phyloP scores from a whole-genome alignment of 2,329 filamentous ascomycete species.

The Ophiostoma sp. region DNA sequence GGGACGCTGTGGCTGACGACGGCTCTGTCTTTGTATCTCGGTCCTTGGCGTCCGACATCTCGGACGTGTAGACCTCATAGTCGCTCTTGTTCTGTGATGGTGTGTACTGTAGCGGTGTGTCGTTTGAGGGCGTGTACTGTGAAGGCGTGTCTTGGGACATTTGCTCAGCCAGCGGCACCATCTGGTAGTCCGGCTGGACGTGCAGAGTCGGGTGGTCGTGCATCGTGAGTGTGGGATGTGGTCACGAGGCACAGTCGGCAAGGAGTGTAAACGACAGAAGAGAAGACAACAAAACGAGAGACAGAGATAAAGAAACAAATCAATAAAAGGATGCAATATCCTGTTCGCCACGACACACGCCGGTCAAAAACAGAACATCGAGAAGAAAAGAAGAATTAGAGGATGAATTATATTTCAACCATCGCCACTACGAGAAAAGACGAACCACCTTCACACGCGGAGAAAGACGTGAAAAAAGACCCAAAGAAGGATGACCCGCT shows the following conservation, averaged over 20 bases:
- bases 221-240: neutral
- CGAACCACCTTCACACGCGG: neutral
- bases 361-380: neutral
- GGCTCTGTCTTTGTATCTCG: neutral
- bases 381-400: neutral
- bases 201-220: neutral
- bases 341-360: neutral
- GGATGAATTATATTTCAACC: neutral
- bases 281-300: neutral
- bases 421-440: neutral
- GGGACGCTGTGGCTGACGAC: neutral
- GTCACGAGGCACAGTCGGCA: neutral
- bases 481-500: neutral
- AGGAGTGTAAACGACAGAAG: neutral
- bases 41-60: neutral
- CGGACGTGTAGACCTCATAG: neutral
- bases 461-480: neutral
- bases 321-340: neutral
- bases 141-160: neutral
- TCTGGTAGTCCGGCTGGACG: slow-evolving; percentile 10
- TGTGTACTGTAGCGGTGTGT: neutral
- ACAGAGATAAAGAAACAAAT: neutral
- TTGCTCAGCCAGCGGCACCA: neutral
- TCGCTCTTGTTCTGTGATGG: neutral
- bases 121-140: neutral